Evolutionary conservation across 768 basidiomycete species (phyloP).

Genomic region (Rhodotorula kratochvilovae): DNA sequence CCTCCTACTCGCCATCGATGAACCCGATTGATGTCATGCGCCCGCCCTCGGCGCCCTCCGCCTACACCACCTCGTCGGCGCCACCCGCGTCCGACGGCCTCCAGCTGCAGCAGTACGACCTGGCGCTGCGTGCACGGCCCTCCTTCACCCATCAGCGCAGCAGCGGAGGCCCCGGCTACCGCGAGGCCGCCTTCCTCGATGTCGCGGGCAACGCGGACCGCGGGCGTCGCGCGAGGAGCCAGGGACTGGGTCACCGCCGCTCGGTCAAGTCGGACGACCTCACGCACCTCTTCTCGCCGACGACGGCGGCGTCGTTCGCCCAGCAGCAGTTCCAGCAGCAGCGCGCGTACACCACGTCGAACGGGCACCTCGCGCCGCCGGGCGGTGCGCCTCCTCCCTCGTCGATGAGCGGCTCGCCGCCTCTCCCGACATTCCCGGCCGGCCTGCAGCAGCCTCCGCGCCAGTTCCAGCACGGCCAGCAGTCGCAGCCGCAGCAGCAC

Average conservation of each 20-base stretch:
- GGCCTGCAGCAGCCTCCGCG: too few relatives aligned
- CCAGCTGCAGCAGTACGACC: slow-evolving; percentile 6
- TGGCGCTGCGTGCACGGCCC: neutral
- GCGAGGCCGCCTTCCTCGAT: slow-evolving; percentile 20
- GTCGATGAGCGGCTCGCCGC: neutral
- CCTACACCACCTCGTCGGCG: neutral
- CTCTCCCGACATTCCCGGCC: neutral
- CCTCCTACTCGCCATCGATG: neutral
- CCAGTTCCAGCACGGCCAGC: too few relatives aligned
- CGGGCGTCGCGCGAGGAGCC: slow-evolving; percentile 9
- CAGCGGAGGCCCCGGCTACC: slow-evolving; percentile 7
- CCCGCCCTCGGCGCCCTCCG: neutral
- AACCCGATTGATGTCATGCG: neutral
- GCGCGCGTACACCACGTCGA: neutral
- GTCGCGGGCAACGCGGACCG: neutral
- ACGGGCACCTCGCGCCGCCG: slow-evolving; percentile 7
- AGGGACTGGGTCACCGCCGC: slow-evolving; percentile 17
- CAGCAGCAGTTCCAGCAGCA: neutral
- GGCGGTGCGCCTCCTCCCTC: neutral
- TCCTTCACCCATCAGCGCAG: neutral
- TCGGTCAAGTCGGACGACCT: slow-evolving; percentile 30
- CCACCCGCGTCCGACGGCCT: neutral
- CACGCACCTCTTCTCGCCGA: slow-evolving; percentile 19
- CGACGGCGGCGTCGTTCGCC: neutral
- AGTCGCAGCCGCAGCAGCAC: neutral